These are phyloP conservation scores for Verticillium tricorpus DNA, from an alignment of 2,329 filamentous ascomycete genomes.

Conservation along the genomic window DNA sequence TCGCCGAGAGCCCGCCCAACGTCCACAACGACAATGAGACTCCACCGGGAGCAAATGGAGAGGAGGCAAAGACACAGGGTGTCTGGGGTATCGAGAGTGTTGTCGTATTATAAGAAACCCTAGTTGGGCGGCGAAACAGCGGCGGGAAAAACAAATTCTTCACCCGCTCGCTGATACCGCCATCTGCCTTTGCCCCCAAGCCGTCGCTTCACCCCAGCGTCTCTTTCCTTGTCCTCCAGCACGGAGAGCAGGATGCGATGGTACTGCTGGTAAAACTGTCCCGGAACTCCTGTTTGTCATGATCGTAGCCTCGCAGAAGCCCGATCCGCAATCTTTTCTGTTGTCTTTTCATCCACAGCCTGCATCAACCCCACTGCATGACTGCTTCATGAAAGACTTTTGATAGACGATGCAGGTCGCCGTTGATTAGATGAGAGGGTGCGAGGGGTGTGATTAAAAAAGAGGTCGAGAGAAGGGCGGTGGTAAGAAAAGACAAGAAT, in stretches of 20 bases:
- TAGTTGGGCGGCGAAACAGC: not conserved
- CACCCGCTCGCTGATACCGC: not conserved
- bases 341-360: constrained; percentile 20
- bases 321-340: constrained; percentile 7
- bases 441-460: constrained; percentile 9
- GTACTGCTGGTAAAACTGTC: constrained; percentile 8
- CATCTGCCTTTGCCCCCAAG: not conserved
- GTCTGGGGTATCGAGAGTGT: not conserved
- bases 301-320: constrained; percentile 14
- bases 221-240: constrained; percentile 7
- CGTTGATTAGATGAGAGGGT: constrained; percentile 13
- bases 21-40: not conserved
- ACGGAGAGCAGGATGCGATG: not conserved
- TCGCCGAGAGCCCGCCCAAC: not conserved
- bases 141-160: not conserved
- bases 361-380: constrained; percentile 25
- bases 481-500: constrained; percentile 27
- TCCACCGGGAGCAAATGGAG: not conserved
- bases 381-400: constrained; percentile 32
- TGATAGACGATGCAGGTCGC: constrained; percentile 14
- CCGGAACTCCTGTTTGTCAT: constrained; percentile 13
- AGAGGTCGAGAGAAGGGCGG: constrained; percentile 11
- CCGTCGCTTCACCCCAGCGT: constrained; percentile 15
- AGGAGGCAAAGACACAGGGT: not conserved
- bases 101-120: not conserved